Base-by-base conservation (phyloP, 2,329 filamentous ascomycete species). In the Tolypocladium ophioglossoides region DNA sequence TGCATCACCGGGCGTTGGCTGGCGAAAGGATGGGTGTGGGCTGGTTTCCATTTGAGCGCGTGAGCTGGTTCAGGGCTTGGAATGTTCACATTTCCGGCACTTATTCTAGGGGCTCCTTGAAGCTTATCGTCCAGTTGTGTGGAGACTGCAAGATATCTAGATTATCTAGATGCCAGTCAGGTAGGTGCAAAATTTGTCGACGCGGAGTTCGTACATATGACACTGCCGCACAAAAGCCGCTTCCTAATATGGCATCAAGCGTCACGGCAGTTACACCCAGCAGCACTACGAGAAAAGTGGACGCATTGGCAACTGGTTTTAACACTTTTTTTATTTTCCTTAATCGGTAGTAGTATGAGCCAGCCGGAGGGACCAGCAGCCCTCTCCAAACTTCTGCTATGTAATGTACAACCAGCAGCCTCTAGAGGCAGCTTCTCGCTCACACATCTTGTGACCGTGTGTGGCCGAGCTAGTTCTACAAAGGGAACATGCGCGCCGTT, bases 331-430 rank as follows among this genome's bases (percentile, higher is more conserved):
- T 52, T 53, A 46, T 51, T 24, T 50, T 30, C 54, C 41, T 51
- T 44, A 20, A 38, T 55, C 44, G 27, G 30, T 50, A 55, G 34
- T 20, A 24, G 51, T 52, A 51, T 52, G 41, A 57, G 55, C 55
- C 50, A 50, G 38, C 32, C 53, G 30, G 30, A 44, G 37, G 41
- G 41, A 22, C 30, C 11, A 37, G 41, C 20, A 30, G 12, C 41
- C 41, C n/a, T 16, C 34, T 48, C n/a, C 16, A 14, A 14, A 47
- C 38, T 40, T 48, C 56, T 54, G 55, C 55, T 55, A 54, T 47
- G 44, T 54, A 57, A 57, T 59, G 56, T 60, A 61, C 62, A 60
- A 56, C 52, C 52, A 54, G 37, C 51, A 54, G 49, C 44, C 52
- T 54, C 44, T 56, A 16, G 37, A 51, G 54, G 50, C 57, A 56